These are phyloP conservation scores for Hypoxylon sp. DNA, from an alignment of 2,329 filamentous ascomycete genomes.

Conservation along the genomic window DNA sequence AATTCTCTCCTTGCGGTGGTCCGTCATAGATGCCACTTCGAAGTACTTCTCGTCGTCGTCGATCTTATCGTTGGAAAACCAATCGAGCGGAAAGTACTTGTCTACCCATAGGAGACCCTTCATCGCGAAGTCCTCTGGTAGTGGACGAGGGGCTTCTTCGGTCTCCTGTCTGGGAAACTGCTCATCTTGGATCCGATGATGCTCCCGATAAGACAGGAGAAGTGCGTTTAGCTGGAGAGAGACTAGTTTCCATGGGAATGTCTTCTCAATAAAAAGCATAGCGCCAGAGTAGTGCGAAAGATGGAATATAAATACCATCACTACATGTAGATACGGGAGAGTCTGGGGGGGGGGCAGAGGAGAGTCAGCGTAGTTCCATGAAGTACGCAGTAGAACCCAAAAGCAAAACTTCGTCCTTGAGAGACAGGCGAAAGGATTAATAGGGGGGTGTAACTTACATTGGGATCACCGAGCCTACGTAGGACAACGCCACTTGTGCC, in stretches of 20 bases:
- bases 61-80: conserved; percentile 68
- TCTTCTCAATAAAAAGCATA: conserved; percentile 57
- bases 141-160: conserved; percentile 61
- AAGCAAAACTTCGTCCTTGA: neutral
- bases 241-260: conserved; percentile 66
- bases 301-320: conserved; percentile 68
- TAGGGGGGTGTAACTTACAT: conserved; percentile 56
- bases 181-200: conserved; percentile 54
- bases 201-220: conserved; percentile 47
- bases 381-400: neutral
- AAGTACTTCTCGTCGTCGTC: conserved; percentile 77
- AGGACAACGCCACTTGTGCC: conserved; percentile 57
- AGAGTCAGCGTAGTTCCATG: conserved; percentile 10
- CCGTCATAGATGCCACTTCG: conserved; percentile 69
- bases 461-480: conserved; percentile 65
- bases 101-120: conserved; percentile 72
- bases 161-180: conserved; percentile 62
- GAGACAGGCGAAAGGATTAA: too few species aligned
- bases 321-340: conserved; percentile 71
- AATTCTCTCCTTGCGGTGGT: conserved; percentile 68
- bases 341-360: conserved; percentile 21
- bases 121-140: conserved; percentile 77
- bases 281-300: conserved; percentile 57
- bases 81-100: conserved; percentile 67
- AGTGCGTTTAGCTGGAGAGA: conserved; percentile 56